These are phyloP conservation scores for Casuarina equisetifolia DNA, from an alignment of 306 rosid species.

Conservation along the genomic window DNA sequence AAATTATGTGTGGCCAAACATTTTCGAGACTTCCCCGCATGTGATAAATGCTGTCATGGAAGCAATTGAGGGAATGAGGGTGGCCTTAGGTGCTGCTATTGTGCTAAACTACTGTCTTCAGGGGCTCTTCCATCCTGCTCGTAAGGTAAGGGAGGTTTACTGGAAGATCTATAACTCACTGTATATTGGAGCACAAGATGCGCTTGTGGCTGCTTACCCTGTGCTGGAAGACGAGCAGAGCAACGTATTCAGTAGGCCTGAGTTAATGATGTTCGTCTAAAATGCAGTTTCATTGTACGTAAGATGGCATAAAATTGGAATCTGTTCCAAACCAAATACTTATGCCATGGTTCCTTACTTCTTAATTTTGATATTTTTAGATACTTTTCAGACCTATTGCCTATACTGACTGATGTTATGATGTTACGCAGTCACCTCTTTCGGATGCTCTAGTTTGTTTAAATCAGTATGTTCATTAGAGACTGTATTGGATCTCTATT, in stretches of 20 bases:
- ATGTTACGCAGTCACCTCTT: neutral
- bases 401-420: neutral
- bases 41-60: conserved; percentile 97
- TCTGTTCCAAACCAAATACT: no score
- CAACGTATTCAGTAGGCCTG: conserved; percentile 59
- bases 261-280: conserved; percentile 60
- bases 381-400: no score
- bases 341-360: no score
- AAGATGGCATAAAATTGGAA: neutral
- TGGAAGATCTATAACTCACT: conserved; percentile 78
- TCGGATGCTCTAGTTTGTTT: neutral
- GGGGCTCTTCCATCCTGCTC: conserved; percentile 76
- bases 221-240: conserved; percentile 59
- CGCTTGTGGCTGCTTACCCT: conserved; percentile 75
- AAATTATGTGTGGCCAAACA: conserved; percentile 93
- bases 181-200: conserved; percentile 75
- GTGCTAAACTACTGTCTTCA: conserved; percentile 81
- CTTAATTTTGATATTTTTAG: no score
- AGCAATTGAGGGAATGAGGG: conserved; percentile 97
- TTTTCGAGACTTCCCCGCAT: conserved; percentile 93
- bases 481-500: neutral
- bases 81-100: conserved; percentile 86
- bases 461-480: neutral
- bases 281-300: conserved; percentile 3
- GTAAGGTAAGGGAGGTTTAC: conserved; percentile 79